phyloP scores from a whole-genome alignment of 2,329 filamentous ascomycete species.

The Fusarium scirpi region DNA sequence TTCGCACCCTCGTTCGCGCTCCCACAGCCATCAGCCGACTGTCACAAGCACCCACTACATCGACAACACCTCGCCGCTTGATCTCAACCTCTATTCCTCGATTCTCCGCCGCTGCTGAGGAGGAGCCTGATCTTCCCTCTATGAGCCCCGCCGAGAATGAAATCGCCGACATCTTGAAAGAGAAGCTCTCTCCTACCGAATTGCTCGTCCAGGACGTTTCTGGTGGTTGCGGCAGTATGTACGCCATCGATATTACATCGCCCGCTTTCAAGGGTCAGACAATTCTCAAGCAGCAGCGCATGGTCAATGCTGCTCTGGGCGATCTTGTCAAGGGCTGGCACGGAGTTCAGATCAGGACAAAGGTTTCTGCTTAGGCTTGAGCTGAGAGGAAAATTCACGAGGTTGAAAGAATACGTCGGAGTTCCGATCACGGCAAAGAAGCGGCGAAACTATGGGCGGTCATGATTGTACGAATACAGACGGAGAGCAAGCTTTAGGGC shows the following conservation, averaged over 20 bases:
- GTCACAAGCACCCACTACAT: constrained; percentile 9
- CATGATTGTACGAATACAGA: constrained; percentile 18
- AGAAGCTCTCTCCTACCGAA: constrained; percentile 63
- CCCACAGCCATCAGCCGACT: constrained; percentile 15
- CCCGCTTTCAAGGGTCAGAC: constrained; percentile 75
- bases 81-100: constrained; percentile 22
- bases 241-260: constrained; percentile 82
- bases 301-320: constrained; percentile 80
- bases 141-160: constrained; percentile 66
- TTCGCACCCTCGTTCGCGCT: constrained; percentile 26
- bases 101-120: constrained; percentile 22
- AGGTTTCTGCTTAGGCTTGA: constrained; percentile 53
- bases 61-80: constrained; percentile 15
- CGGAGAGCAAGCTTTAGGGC: neutral
- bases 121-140: constrained; percentile 43
- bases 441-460: neutral
- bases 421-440: neutral
- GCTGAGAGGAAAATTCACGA: neutral
- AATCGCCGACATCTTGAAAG: constrained; percentile 67
- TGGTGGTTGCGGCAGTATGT: constrained; percentile 89
- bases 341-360: constrained; percentile 83
- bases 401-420: neutral
- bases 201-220: constrained; percentile 81
- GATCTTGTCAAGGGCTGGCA: constrained; percentile 86
- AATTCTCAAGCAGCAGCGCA: constrained; percentile 84